These are phyloP conservation scores for Penicillium aurantiogriseum DNA, from an alignment of 2,329 filamentous ascomycete genomes.

Conservation along the genomic window DNA sequence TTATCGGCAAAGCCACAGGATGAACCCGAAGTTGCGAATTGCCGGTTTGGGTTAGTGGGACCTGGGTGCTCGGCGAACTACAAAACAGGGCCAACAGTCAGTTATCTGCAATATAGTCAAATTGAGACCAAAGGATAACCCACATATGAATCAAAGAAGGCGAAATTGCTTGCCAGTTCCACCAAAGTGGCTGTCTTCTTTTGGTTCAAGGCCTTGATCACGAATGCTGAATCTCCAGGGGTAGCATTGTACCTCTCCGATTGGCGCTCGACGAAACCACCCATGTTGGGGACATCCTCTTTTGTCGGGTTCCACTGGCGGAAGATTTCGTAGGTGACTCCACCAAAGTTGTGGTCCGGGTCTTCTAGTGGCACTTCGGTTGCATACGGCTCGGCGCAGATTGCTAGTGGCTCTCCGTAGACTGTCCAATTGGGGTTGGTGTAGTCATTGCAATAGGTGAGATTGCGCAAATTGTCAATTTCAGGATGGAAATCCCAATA, in stretches of 20 bases:
- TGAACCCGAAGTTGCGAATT: constrained; percentile 22
- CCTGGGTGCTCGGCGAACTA: constrained; percentile 41
- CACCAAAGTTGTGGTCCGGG: constrained; percentile 38
- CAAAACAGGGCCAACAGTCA: constrained; percentile 3
- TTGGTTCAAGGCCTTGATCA: constrained; percentile 40
- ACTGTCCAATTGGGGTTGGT: constrained; percentile 42
- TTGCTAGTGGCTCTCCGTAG: constrained; percentile 35
- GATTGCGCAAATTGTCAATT: constrained; percentile 38
- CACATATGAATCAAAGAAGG: constrained; percentile 40
- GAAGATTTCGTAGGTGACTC: constrained; percentile 39
- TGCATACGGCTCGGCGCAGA: constrained; percentile 39
- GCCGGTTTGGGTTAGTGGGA: constrained; percentile 43
- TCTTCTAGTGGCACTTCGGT: constrained; percentile 37
- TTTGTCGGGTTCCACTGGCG: constrained; percentile 27
- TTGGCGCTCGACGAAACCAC: constrained; percentile 41
- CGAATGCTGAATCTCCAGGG: constrained; percentile 37
- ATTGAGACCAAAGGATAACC: background rate
- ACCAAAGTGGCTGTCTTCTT: constrained; percentile 37
- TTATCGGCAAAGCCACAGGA: constrained; percentile 28
- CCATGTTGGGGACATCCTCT: constrained; percentile 37
- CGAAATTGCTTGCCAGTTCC: constrained; percentile 39
- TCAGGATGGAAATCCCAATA: constrained; percentile 40
- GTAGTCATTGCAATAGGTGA: constrained; percentile 39
- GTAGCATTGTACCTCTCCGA: constrained; percentile 38
- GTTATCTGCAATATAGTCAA: background rate